Evolutionary conservation across 2,329 filamentous ascomycete genomes (phyloP).

Genomic region (Trichoderma aggressivum): DNA sequence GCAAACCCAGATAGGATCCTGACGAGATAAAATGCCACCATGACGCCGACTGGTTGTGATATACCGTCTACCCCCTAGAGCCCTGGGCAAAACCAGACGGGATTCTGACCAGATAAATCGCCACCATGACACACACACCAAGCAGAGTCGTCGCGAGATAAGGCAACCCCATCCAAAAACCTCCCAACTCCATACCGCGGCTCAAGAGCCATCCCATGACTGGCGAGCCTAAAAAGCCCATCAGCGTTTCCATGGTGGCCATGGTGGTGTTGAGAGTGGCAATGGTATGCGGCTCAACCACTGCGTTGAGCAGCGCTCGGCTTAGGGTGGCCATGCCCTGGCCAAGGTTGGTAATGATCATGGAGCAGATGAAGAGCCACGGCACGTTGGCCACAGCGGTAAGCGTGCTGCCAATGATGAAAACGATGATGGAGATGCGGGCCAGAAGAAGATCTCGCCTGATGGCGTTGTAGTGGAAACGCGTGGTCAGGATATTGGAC

Average conservation of each 20-base stretch:
- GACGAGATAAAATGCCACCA: slow-evolving; percentile 31
- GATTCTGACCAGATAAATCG: slow-evolving; percentile 32
- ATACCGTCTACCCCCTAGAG: not conserved
- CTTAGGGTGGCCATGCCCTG: slow-evolving; percentile 41
- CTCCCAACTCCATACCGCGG: slow-evolving; percentile 44
- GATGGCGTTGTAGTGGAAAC: slow-evolving; percentile 31
- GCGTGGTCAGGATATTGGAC: slow-evolving; percentile 33
- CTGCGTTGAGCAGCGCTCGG: slow-evolving; percentile 49
- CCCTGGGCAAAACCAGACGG: slow-evolving; percentile 24
- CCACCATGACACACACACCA: slow-evolving; percentile 27
- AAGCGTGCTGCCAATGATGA: slow-evolving; percentile 35
- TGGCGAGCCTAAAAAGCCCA: slow-evolving; percentile 46
- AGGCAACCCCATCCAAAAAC: slow-evolving; percentile 48
- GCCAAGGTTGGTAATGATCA: slow-evolving; percentile 46
- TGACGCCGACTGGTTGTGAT: too few species aligned
- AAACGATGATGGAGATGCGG: slow-evolving; percentile 33
- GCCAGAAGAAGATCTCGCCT: slow-evolving; percentile 41
- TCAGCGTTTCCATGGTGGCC: slow-evolving; percentile 47
- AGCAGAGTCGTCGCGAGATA: slow-evolving; percentile 40
- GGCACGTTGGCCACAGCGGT: slow-evolving; percentile 37
- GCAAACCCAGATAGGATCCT: slow-evolving; percentile 25
- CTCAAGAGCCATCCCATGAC: slow-evolving; percentile 46
- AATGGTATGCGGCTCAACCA: slow-evolving; percentile 53
- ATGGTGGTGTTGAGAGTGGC: slow-evolving; percentile 53
- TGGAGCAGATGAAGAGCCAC: slow-evolving; percentile 36